A percentile compares a stretch with the other conserved stretches of the same genome.
These are phyloP conservation scores for Marasmius tenuissimus DNA, from an alignment of 1,284 basidiomycete genomes.

Conservation along the genomic window DNA sequence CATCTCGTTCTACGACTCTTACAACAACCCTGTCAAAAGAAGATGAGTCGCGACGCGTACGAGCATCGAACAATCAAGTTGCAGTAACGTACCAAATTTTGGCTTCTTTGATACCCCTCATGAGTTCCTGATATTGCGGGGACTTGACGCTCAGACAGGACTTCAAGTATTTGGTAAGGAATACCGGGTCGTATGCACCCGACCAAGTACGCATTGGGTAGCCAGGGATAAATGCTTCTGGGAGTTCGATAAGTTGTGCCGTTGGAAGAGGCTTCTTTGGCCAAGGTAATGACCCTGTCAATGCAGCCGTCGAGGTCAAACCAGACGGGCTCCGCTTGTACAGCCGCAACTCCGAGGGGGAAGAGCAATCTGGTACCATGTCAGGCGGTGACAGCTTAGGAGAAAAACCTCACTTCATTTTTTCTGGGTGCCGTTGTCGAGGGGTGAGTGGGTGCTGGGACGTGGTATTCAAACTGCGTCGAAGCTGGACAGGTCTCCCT, in stretches of 20 bases:
- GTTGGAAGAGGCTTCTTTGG: slow-evolving; percentile 18
- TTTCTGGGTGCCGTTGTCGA: too few relatives aligned
- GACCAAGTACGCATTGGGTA: slow-evolving; percentile 19
- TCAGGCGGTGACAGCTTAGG: too few relatives aligned
- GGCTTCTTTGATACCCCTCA: slow-evolving; percentile 13
- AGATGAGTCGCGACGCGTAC: not conserved
- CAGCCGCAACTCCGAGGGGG: slow-evolving; percentile 15
- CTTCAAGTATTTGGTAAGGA: slow-evolving; percentile 15
- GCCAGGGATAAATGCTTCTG: slow-evolving; percentile 21
- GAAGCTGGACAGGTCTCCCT: too few relatives aligned
- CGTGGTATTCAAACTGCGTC: too few relatives aligned
- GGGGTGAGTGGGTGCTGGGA: too few relatives aligned
- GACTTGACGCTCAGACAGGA: slow-evolving; percentile 13
- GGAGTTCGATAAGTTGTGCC: slow-evolving; percentile 19
- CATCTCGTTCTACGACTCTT: slow-evolving; percentile 16
- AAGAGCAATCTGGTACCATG: too few relatives aligned
- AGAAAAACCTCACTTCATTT: too few relatives aligned
- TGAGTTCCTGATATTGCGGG: slow-evolving; percentile 12
- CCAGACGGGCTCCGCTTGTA: slow-evolving; percentile 24
- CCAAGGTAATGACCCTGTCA: slow-evolving; percentile 13
- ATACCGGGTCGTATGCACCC: slow-evolving; percentile 10
- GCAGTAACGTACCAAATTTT: slow-evolving; percentile 11
- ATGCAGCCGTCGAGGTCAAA: slow-evolving; percentile 18
- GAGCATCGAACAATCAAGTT: not conserved
- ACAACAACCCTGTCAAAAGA: slow-evolving; percentile 16